Conservation (phyloP, 441 rosid species). For the Theobroma grandiflorum region DNA sequence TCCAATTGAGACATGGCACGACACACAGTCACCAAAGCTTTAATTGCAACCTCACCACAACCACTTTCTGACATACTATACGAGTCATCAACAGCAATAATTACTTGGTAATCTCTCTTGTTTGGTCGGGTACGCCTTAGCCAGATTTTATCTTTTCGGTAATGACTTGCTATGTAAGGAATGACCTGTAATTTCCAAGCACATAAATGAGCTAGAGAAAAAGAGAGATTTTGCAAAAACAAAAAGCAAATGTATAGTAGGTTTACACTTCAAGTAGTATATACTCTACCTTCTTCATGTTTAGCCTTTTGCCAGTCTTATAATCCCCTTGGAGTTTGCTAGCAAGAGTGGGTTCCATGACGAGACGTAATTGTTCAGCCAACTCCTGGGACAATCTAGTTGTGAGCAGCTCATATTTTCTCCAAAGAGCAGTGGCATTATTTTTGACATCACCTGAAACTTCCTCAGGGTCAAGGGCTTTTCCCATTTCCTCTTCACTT, state of each 20-base stretch:
- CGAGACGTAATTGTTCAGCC: constrained; percentile 96
- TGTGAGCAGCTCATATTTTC: constrained; percentile 81
- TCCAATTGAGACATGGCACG: constrained; percentile 97
- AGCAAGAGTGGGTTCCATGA: constrained; percentile 93
- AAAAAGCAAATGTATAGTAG: neutral
- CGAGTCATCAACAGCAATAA: constrained; percentile 96
- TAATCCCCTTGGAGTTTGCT: constrained; percentile 99
- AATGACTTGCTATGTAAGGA: constrained; percentile 96
- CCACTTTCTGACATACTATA: constrained; percentile 93
- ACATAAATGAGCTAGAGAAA: neutral
- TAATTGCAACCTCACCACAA: constrained; percentile 88
- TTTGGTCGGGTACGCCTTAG: constrained; percentile 93
- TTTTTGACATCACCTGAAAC: constrained; percentile 50
- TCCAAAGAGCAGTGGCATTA: constrained; percentile 73
- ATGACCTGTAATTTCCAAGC: constrained; percentile 60
- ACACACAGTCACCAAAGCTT: constrained; percentile 94
- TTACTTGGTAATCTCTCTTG: constrained; percentile 96
- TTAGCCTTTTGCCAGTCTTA: constrained; percentile 94
- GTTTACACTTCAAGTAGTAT: neutral
- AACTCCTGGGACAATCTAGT: constrained; percentile 90
- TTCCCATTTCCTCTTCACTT: constrained; percentile 51
- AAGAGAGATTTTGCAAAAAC: neutral
- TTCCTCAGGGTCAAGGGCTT: constrained; percentile 51
- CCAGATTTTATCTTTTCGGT: constrained; percentile 97
- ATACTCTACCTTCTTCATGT: constrained; percentile 87